Conservation (phyloP, 768 basidiomycete species). For the Pisolithus sp. region DNA sequence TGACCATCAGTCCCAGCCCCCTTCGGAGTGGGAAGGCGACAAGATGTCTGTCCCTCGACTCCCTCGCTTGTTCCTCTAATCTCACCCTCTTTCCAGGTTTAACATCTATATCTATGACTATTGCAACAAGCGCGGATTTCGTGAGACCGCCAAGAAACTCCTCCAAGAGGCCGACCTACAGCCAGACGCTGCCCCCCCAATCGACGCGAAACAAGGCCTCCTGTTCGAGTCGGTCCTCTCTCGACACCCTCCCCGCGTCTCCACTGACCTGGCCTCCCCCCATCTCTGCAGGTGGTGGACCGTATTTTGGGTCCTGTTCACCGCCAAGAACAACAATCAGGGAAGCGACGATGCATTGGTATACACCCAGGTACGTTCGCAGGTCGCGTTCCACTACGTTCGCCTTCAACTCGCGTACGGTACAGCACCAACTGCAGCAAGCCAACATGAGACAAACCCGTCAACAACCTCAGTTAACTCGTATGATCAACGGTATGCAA, state of each 20-base stretch:
- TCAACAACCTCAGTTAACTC: constrained; percentile 19
- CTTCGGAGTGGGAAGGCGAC: constrained; percentile 69
- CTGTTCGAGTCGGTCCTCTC: constrained; percentile 62
- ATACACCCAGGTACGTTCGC: constrained; percentile 56
- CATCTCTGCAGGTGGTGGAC: constrained; percentile 67
- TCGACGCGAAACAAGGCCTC: constrained; percentile 77
- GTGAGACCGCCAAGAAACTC: constrained; percentile 65
- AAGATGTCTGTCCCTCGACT: constrained; percentile 52
- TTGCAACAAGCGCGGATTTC: constrained; percentile 72
- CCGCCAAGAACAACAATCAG: constrained; percentile 63
- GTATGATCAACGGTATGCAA: constrained; percentile 31
- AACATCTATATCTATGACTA: constrained; percentile 89
- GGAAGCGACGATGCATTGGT: constrained; percentile 67
- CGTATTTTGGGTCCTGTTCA: constrained; percentile 83
- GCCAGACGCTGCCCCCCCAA: constrained; percentile 60
- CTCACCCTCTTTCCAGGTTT: constrained; percentile 46
- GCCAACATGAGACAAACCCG: constrained; percentile 29
- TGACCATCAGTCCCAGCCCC: constrained; percentile 11
- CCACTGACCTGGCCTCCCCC: not conserved
- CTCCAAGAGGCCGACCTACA: constrained; percentile 61
- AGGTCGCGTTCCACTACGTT: constrained; percentile 1
- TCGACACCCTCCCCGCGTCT: not conserved
- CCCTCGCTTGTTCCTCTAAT: constrained; percentile 3
- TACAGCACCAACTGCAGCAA: constrained; percentile 33
- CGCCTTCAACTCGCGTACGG: constrained; percentile 8